Evolutionary conservation across 129 eudicot species (phyloP), one percentile per base, ranked within the genome.

Genomic region (Artemisia annua): DNA sequence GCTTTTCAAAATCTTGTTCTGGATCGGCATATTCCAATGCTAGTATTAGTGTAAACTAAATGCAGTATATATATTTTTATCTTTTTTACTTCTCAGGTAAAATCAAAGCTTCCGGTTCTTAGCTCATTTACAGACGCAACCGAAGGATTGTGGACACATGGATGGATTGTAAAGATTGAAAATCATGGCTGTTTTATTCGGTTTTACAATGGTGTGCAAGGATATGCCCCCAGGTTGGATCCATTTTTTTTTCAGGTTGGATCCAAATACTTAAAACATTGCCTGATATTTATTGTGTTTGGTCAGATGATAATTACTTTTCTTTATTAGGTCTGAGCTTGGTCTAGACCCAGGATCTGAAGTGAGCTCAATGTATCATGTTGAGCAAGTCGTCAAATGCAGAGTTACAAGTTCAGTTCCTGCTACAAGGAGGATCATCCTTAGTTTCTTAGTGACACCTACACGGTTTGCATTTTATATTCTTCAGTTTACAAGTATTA

Each of bases 151-250:
- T 73, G 81, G 72, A 94, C 98, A 13, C 96, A 94, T 86, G 98
- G 98, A 64, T 94, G 98, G 98, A 94, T 94, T 74, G 84, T 97
- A 14, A 94, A 87, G 76, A 88, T 90, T 48, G 98, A 94, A 66
- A 78, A 80, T n/a, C 98, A 87, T 88, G 98, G 98, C 35, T 94
- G 98, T 20, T 94, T 84, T 83, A 93, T 94, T 53, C 84, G 83
- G 16, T 94, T 94, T 76, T 94, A 87, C 85, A 94, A 94, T 83
- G 22, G 97, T 56, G 97, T 94, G 58, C 93, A 90, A 72, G 98
- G 98, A 80, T 86, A 86, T 86, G 97, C 84, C 53, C 96, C 97
- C 63, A 86, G 97, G 98, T 90, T 75, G n/a, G n/a, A n/a, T n/a
- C n/a, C n/a, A n/a, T n/a, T n/a, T n/a, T n/a, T n/a, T n/a, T n/a